Evolutionary conservation across 2,329 filamentous ascomycete species (phyloP), one percentile per base, ranked within the genome.

Genomic region (Aspergillus terreus): DNA sequence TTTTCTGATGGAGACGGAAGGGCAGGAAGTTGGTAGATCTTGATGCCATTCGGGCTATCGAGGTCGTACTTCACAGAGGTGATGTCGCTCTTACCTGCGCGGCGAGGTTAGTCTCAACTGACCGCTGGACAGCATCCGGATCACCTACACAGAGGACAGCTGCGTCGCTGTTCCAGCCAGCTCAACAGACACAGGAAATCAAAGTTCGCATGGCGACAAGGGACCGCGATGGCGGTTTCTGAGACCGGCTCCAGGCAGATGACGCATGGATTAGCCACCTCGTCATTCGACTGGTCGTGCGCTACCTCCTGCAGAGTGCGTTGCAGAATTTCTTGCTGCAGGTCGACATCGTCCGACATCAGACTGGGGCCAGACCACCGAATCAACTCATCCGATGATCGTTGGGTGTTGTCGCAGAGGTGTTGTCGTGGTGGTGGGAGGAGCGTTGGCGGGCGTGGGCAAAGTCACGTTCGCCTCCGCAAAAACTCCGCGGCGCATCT

Each of bases 141-240:
- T 1, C 6, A 30, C 76, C 38, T 85, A 82, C 92, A 97, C 47
- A 96, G 77, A 15, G 92, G 92, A 64, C 92, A 96, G 44, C 77
- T 81, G 0, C 85, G 77, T 9, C 82, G 81, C 57, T 87, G 78
- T 59, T 90, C 80, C 4, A 95, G 76, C 92, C 92, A 96, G 71
- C 81, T 91, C 19, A 86, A 73, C 5, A 96, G 80, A 69, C 92
- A 97, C 11, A 90, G 69, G 65, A 91, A 95, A 75, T 96, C 91
- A 67, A 95, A 96, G 59, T 85, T 83, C 51, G 77, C 73, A 74
- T 97, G 92, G 40, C 82, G 80, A 76, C 92, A 97, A 6, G 92
- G 91, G 17, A 80, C 74, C 6, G 88, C 82, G 46, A 86, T 77
- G 56, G 88, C 90, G 47, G 82, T 74, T 62, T 94, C 88, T 9